Base-by-base conservation (phyloP, 1,139 yeast species). In the Spathaspora sp. region DNA sequence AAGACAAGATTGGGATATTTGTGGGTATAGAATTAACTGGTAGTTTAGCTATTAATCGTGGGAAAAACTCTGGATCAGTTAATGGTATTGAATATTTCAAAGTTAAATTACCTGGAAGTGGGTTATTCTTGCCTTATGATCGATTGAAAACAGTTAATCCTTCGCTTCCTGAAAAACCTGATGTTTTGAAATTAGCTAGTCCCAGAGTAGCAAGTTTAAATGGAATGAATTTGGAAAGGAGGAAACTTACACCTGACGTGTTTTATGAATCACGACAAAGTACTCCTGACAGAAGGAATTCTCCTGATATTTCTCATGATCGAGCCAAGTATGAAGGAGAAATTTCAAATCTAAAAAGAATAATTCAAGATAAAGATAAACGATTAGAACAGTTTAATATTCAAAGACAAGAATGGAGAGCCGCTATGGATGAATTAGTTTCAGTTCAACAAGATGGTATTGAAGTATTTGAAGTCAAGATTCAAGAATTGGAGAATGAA, bases 1-100 rank as follows among this genome's bases (percentile, higher is more conserved):
- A 82, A 27, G 86, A 86, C 25, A 89, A 88, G 57, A 52, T 54
- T 23, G 97, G 97, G 0, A 70, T 74, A n/a, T 93, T 85, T 68
- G 97, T 91, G 4, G 99, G 99, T 1, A 77, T 93, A 4, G 97
- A 93, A 61, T 70, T 93, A 41, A 58, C 78, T 9, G 91, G 89
- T 2, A 80, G 86, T 4, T 61, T 68, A 23, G 84, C 85, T 17
- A 69, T 67, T 9, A 54, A 72, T 3, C 57, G 78, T 54, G 80
- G 80, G 13, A 74, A 74, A 53, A 74, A 74, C 55, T 68, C 68
- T 26, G 80, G 80, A 7, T 64, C 64, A 16, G 78, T 74, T 2
- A 74, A 72, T 39, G 78, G 77, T 2, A 52, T 68, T n/a, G 70
- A 64, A 46, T 74, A 74, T 52, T 74, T 74, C 48, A 60, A 61